Base-by-base conservation (phyloP, 257 asterid genomes). In the Ajuga chamaepitys region DNA sequence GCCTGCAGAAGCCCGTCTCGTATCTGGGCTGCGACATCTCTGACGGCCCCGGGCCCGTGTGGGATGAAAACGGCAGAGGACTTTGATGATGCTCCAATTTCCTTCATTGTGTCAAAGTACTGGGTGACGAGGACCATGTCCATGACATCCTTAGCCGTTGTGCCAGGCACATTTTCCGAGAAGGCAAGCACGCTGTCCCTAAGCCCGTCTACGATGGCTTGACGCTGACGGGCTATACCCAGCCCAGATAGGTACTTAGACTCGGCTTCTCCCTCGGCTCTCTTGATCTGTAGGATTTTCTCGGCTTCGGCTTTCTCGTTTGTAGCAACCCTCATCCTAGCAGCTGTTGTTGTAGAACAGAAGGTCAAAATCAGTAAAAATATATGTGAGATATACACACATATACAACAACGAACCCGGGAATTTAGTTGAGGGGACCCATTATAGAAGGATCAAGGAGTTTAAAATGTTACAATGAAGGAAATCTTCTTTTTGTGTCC, bases 201-300 rank as follows among this genome's bases (percentile, higher is more conserved):
- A 12, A 79, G 76, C 7, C 83, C 83, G 12, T 79, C 81, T 5
- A 75, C 83, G 11, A 79, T 79, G 71, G 83, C 83, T 71, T 79
- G 83, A 5, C 83, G 83, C 78, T 79, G 83, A 47, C 83, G 83
- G 45, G 83, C 83, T 4, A 79, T 75, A 34, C 83, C 83, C 0
- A 79, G 68, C 55, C 83, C 83, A 0, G 81, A 79, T 24, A 79
- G 42, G 81, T 79, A 75, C 67, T 79, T 79, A 0, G 84, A 72
- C 14, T 79, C 84, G 0, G 84, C 84, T 48, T 79, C 84, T 32
- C 84, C 84, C 62, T 79, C 83, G 1, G 83, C 83, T 35, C 58
- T 72, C 62, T 79, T 79, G 74, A 79, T 79, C 59, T 75, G 83
- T 46, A 79, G 20, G 71, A 79, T 75, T 53, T 79, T 79, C 52